Evolutionary conservation across 805 yeast genomes (phyloP).

Genomic region (Monosporozyma servazzii): DNA sequence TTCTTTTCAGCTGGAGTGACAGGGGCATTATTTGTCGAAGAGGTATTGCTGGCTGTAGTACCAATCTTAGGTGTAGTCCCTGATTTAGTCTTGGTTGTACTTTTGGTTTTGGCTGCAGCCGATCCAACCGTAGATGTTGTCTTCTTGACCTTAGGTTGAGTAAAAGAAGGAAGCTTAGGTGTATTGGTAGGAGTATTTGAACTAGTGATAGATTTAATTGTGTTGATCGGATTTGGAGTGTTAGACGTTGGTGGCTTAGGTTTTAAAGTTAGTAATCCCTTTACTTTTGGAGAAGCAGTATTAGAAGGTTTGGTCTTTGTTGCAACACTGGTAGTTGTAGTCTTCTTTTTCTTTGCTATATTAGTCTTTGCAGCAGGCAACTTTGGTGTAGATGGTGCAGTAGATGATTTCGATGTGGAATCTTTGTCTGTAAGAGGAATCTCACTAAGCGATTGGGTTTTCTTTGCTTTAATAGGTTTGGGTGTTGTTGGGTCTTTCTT

Average conservation of each 20-base stretch:
- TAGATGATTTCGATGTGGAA: neutral
- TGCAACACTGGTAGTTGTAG: neutral
- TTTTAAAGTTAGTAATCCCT: neutral
- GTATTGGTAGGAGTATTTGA: neutral
- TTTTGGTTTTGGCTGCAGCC: conserved; percentile 8
- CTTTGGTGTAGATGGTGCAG: neutral
- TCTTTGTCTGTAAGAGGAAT: neutral
- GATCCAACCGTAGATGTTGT: too few relatives aligned
- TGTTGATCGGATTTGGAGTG: neutral
- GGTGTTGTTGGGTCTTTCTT: neutral
- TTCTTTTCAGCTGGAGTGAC: neutral
- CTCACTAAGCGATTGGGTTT: conserved; percentile 1
- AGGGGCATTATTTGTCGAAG: neutral
- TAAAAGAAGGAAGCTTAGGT: neutral
- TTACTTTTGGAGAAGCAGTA: neutral
- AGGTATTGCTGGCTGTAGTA: neutral
- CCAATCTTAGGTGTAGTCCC: neutral
- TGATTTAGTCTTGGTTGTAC: conserved; percentile 1
- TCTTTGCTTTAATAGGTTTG: conserved; percentile 2
- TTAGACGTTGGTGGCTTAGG: neutral
- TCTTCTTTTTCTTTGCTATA: neutral
- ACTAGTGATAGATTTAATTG: neutral
- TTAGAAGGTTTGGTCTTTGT: neutral
- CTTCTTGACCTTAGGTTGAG: neutral
- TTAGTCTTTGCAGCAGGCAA: neutral